Evolutionary conservation across 2,329 filamentous ascomycete species (phyloP).

Genomic region (Hypoxylon sp.): DNA sequence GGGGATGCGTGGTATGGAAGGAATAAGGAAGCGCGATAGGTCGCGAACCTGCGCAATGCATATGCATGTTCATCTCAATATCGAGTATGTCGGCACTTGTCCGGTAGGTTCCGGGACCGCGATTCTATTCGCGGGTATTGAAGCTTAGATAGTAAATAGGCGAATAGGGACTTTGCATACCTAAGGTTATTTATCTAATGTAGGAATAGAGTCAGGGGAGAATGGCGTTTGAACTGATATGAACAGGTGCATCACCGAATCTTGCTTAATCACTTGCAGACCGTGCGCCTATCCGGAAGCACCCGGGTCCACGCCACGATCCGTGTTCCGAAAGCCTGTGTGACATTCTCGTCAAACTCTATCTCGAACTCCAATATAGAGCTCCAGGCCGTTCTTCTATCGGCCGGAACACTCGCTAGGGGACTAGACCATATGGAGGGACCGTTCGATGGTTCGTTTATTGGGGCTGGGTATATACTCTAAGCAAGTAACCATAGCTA

Average conservation of each 20-base stretch:
- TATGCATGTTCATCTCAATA: conserved; percentile 36
- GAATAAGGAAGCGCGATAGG: conserved; percentile 6
- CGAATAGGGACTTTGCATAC: not conserved
- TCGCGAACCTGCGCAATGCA: conserved; percentile 10
- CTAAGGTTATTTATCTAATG: too few relatives aligned
- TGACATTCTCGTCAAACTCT: not conserved
- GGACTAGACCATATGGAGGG: not conserved
- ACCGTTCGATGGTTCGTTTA: not conserved
- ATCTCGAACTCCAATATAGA: not conserved
- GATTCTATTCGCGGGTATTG: conserved; percentile 14
- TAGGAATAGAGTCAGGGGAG: not conserved
- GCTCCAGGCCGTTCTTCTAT: not conserved
- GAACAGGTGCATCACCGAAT: not conserved
- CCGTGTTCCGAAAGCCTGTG: not conserved
- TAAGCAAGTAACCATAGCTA: not conserved
- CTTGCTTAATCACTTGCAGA: not conserved
- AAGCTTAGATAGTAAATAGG: not conserved
- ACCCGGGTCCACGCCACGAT: not conserved
- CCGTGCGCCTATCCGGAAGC: not conserved
- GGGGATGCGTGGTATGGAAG: not conserved
- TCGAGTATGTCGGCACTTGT: conserved; percentile 31
- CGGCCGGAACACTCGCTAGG: not conserved
- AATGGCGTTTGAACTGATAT: not conserved
- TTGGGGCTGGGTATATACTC: not conserved
- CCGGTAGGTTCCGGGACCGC: conserved; percentile 31